Evolutionary conservation across 2,329 filamentous ascomycete genomes (phyloP), one percentile per base, ranked within the genome.

Genomic region (Epichloe hybrida): DNA sequence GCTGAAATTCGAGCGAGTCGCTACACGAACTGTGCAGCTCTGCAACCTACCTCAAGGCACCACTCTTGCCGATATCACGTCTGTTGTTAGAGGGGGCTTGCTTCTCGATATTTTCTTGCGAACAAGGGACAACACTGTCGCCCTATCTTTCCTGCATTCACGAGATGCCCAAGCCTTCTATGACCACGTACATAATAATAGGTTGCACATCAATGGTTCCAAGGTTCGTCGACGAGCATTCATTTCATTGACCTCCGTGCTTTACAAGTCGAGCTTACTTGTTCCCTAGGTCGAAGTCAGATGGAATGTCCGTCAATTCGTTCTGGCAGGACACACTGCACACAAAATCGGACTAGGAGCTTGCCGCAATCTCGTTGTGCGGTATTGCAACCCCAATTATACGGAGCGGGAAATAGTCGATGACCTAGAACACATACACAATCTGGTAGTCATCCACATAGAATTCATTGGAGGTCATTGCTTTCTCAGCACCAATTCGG

Each of bases 361-460:
- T 13, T 85, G 80, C 41, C 80, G 88, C 53, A 93, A 91, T 58
- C 64, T 94, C 38, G 68, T 90, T 20, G 76, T 94, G 41, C 76
- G 77, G 52, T 74, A 75, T 9, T 78, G 77, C 56, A 72, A 72
- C 57, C 69, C 69, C 49, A 74, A 69, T 49, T 69, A 86, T 56
- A 88, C 81, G 0, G 82, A 82, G 56, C 68, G 77, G 7, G 67
- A 68, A 15, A 80, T 94, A 55, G 80, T 84, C 11, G 75, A 82
- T 4, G 85, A 94, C 58, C 73, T 93, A 38, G 83, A 89, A 23
- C 88, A 94, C 62, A 91, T 94, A 53, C 82, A 91, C 69, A 86
- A 87, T 54, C 73, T 94, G 1, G 71, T 83, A 21, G 76, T 94
- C 11, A 72, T 93, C 59, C 76, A 76, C 42, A 68, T 93, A 43